Percentiles rank a stretch among this genome's conserved stretches.
These are phyloP conservation scores for Chaetomium tenue DNA, from an alignment of 495 filamentous ascomycete species.

Conservation along the genomic window DNA sequence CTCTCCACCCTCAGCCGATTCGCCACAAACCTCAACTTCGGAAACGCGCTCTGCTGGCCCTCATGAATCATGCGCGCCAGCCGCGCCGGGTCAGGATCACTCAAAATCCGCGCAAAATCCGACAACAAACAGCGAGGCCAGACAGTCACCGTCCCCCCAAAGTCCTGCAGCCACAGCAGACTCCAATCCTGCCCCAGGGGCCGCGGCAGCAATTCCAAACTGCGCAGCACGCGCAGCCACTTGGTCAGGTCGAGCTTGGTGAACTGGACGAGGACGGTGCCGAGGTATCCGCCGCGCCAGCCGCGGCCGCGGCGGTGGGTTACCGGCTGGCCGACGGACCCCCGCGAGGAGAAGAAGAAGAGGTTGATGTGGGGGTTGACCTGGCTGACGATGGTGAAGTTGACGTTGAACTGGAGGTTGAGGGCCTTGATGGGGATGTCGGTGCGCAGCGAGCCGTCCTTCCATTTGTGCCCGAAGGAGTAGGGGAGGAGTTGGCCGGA, in stretches of 20 bases:
- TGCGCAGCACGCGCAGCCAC: slow-evolving; percentile 91
- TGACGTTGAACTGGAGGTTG: slow-evolving; percentile 96
- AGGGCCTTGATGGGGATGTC: slow-evolving; percentile 93
- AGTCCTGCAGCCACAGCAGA: slow-evolving; percentile 91
- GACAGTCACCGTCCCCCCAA: slow-evolving; percentile 91
- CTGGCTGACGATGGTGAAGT: slow-evolving; percentile 92
- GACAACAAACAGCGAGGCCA: slow-evolving; percentile 74
- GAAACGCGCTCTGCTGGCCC: slow-evolving; percentile 81
- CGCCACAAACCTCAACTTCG: slow-evolving; percentile 83
- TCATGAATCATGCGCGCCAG: slow-evolving; percentile 84
- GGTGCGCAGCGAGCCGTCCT: slow-evolving; percentile 88
- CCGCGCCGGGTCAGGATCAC: slow-evolving; percentile 70
- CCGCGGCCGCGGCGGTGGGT: slow-evolving; percentile 91
- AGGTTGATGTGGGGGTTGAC: slow-evolving; percentile 97
- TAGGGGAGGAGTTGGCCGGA: slow-evolving; percentile 75
- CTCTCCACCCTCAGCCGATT: slow-evolving; percentile 83
- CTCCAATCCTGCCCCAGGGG: slow-evolving; percentile 95
- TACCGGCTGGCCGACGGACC: slow-evolving; percentile 86
- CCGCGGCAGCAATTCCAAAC: slow-evolving; percentile 86
- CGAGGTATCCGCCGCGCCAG: slow-evolving; percentile 93
- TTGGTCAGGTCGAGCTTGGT: slow-evolving; percentile 93
- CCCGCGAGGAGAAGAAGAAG: slow-evolving; percentile 95
- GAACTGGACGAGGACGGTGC: slow-evolving; percentile 88
- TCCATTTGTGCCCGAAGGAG: slow-evolving; percentile 97
- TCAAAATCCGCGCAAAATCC: slow-evolving; percentile 84